Evolutionary conservation across 805 yeast genomes (phyloP).

Genomic region (Dipodascopsis uninucleata): DNA sequence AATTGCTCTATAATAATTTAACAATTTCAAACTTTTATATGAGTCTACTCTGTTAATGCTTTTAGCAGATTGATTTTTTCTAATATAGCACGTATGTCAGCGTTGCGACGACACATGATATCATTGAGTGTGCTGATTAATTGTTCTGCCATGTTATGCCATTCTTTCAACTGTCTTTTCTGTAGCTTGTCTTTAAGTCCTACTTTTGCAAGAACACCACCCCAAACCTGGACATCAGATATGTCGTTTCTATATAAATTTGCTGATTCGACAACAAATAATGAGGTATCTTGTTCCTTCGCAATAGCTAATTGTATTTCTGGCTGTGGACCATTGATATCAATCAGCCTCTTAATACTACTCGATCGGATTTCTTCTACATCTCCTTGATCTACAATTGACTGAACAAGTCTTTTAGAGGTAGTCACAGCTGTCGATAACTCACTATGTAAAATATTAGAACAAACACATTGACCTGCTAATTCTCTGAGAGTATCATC

Average conservation of each 20-base stretch:
- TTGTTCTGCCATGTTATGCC: no score
- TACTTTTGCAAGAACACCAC: constrained; percentile 7
- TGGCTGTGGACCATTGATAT: constrained; percentile 9
- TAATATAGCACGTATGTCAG: no score
- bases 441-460: not conserved
- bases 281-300: constrained; percentile 34
- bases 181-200: not conserved
- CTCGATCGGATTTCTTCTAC: not conserved
- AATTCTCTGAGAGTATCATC: constrained; percentile 54
- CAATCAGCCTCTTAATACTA: not conserved
- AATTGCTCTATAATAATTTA: no score
- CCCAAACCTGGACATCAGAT: constrained; percentile 12
- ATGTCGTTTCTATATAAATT: constrained; percentile 59
- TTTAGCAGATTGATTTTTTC: no score
- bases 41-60: no score
- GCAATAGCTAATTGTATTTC: constrained; percentile 30
- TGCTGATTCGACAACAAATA: constrained; percentile 65
- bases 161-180: not conserved
- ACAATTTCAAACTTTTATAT: no score
- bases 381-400: constrained; percentile 6
- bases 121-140: no score
- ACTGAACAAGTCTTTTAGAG: constrained; percentile 4
- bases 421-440: not conserved
- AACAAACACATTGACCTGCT: constrained; percentile 45
- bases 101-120: no score